Conservation (phyloP, 495 filamentous ascomycete genomes). For the Polyplosphaeria fusca region DNA sequence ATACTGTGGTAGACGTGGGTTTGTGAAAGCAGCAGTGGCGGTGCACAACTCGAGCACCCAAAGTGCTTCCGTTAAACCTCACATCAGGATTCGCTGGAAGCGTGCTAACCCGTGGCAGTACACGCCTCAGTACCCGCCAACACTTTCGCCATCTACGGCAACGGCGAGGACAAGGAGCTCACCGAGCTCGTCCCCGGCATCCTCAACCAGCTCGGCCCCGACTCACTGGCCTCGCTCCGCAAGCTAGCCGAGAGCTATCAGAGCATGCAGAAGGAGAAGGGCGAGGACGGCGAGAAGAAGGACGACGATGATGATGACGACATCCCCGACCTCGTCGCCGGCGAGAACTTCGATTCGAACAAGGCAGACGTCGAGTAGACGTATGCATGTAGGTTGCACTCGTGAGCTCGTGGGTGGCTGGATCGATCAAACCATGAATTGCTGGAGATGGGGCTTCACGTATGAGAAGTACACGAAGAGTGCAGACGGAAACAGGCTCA, state of each 20-base stretch:
- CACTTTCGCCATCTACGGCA: conserved; percentile 98
- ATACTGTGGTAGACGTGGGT: too few species aligned
- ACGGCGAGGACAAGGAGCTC: conserved; percentile 98
- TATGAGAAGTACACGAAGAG: too few species aligned
- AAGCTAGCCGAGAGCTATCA: conserved; percentile 99
- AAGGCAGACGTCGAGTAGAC: conserved; percentile 65
- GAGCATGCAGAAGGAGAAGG: conserved; percentile 95
- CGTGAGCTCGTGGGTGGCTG: conserved; percentile 1
- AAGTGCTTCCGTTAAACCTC: too few species aligned
- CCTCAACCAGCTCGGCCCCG: conserved; percentile 97
- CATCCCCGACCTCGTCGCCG: conserved; percentile 93
- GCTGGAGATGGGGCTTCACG: too few species aligned
- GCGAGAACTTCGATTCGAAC: conserved; percentile 94
- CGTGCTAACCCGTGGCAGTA: conserved; percentile 52
- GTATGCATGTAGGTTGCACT: not conserved
- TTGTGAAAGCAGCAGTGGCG: too few species aligned
- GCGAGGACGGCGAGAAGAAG: conserved; percentile 64
- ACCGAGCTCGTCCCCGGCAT: conserved; percentile 99
- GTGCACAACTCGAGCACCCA: too few species aligned
- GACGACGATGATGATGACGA: conserved; percentile 77
- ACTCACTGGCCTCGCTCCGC: conserved; percentile 94
- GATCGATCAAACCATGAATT: not conserved
- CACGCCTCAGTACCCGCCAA: conserved; percentile 95
- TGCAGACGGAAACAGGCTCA: too few species aligned
- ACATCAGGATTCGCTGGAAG: not conserved